Evolutionary conservation across 495 filamentous ascomycete genomes (phyloP).

Genomic region (Aspergillus saccharolyticus): DNA sequence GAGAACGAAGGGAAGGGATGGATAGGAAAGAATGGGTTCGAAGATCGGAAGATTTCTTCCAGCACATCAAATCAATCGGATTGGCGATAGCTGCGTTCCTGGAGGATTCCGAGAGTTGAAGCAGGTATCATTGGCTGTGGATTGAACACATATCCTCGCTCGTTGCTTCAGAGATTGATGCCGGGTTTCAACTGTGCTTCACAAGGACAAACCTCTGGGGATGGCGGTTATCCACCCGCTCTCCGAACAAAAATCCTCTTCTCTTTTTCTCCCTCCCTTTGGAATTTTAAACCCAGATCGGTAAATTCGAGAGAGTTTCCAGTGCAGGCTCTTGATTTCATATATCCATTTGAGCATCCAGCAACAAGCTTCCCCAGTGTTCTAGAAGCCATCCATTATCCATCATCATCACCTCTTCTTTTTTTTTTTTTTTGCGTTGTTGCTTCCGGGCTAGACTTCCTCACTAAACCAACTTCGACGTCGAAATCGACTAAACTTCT

Average conservation of each 20-base stretch:
- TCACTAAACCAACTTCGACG: constrained; percentile 4
- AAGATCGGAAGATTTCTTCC: not conserved
- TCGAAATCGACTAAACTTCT: constrained; percentile 15
- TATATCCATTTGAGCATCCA: too few species aligned
- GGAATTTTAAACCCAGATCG: not conserved
- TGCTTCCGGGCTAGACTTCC: not conserved
- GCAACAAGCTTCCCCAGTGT: not conserved
- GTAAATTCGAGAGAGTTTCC: not conserved
- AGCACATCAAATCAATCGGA: not conserved
- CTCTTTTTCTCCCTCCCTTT: not conserved
- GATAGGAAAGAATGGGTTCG: not conserved
- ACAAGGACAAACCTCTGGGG: not conserved
- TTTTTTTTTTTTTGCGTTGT: not conserved
- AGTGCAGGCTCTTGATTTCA: not conserved
- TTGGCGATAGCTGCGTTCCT: not conserved
- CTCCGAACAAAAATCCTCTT: not conserved
- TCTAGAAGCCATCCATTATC: not conserved
- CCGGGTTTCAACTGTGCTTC: not conserved
- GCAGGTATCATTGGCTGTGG: constrained; percentile 4
- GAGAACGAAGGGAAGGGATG: not conserved
- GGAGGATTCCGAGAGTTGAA: constrained; percentile 5
- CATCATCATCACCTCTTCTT: not conserved
- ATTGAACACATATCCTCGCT: not conserved
- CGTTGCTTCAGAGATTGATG: not conserved
- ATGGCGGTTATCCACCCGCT: not conserved